Base-by-base conservation (phyloP, 116 monocot species). In the Iris pallida region DNA sequence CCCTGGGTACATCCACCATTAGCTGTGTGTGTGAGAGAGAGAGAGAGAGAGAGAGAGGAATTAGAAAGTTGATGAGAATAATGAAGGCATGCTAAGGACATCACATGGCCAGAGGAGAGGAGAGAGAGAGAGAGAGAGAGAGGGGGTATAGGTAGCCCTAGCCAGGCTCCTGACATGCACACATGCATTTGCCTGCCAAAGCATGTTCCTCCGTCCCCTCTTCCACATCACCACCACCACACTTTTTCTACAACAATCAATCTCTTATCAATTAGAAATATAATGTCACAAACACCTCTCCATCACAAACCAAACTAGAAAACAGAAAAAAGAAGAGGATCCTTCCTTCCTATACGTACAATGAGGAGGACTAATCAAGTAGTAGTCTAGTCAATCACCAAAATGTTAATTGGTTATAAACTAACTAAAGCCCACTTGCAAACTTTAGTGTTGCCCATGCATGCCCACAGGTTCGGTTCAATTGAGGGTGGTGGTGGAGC, bases 401-500 rank as follows among this genome's bases (percentile, higher is more conserved):
- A 51, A 13, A 7, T 51, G 30, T 30, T 30, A 30, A 30, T 30
- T 30, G 30, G 30, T 30, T 30, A 30, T 30, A 30, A 30, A 30
- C 30, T 30, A 30, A 30, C 30, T 30, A 30, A 30, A 30, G 30
- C 30, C 30, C 30, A 30, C 30, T 30, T 30, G 30, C 30, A 51
- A 51, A 51, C 49, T 51, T 51, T 1, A 9, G 49, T n/a, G n/a
- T n/a, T n/a, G n/a, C n/a, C n/a, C n/a, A n/a, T n/a, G n/a, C n/a
- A n/a, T n/a, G n/a, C 7, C 1, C 1, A 9, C 4, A 51, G 13
- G 13, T 7, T 7, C 13, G 7, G 47, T 51, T 51, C 7, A 51
- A 51, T 51, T 51, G 13, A 4, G 0, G 49, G 13, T 7, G 56
- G 57, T 7, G 58, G 81, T 62, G 74, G 76, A 74, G 81, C 79